Base-by-base conservation (phyloP, 805 yeast species). In the Wickerhamiella lipophila region DNA sequence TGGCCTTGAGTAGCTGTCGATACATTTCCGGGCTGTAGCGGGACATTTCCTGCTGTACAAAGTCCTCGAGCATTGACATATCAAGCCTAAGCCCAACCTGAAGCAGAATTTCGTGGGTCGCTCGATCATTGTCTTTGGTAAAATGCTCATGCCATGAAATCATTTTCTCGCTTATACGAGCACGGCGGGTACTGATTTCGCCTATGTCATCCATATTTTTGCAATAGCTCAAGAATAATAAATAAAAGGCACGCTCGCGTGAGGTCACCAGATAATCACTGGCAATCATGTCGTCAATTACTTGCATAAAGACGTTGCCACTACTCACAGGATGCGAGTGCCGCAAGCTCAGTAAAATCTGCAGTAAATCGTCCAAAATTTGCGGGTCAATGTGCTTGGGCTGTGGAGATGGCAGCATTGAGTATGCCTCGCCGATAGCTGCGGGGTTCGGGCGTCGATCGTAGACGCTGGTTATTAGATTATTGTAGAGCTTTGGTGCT, bases 341-440 rank as follows among this genome's bases (percentile, higher is more conserved):
- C 15, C 32, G 36, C 25, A 41, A n/a, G 13, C 12, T 13, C 18
- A 26, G 16, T 15, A 41, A 13, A 7, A 13, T 15, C 27, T 18
- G 38, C 6, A 50, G 12, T 38, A 47, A 15, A 13, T 42, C 47
- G 35, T 50, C 52, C 30, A 50, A 44, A 12, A 46, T 38, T 9
- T 42, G 45, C 13, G 44, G 34, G 11, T 42, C 36, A 12, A 50
- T 22, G 44, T 34, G 36, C 5, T 34, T 32, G 16, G 50, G 44
- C 3, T 42, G 29, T 7, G 52, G 52, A 4, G n/a, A 5, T 8
- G 52, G 52, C 18, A 50, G 39, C 12, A n/a, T 3, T 1, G 19
- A n/a, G 26, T 39, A 40, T 3, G 45, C 47, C 4, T 21, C 11
- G 9, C 23, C 9, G 2, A 46, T 25, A 8, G 34, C 30, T 2